Evolutionary conservation across 768 basidiomycete species (phyloP).

Genomic region (Clitopilus passeckerianus): DNA sequence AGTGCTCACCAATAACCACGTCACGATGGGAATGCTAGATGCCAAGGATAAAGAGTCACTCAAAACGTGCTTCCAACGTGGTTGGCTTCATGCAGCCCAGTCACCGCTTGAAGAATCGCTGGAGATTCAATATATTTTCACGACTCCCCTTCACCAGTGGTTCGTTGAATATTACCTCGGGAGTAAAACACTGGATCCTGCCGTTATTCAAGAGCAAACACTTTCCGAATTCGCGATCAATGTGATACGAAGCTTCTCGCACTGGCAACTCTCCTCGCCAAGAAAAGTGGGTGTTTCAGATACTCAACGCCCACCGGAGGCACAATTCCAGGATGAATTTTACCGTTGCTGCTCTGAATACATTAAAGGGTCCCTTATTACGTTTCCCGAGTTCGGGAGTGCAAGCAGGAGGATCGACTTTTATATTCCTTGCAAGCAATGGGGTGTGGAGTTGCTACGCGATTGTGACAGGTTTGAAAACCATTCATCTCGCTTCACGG

Average conservation of each 20-base stretch:
- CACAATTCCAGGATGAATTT: conserved; percentile 14
- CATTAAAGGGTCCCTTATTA: conserved; percentile 10
- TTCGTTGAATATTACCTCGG: conserved; percentile 12
- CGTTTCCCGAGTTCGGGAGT: conserved; percentile 12
- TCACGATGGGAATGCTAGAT: conserved; percentile 1
- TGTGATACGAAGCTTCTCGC: conserved; percentile 9
- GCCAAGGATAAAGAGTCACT: not conserved
- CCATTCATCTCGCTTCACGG: conserved; percentile 5
- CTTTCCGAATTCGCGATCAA: conserved; percentile 4
- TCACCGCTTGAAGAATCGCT: not conserved
- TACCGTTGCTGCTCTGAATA: conserved; percentile 7
- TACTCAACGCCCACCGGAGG: conserved; percentile 10
- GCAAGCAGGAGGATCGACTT: conserved; percentile 9
- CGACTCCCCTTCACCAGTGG: conserved; percentile 11
- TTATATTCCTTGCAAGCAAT: conserved; percentile 12
- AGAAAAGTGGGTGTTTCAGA: conserved; percentile 5
- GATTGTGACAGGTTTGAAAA: conserved; percentile 7
- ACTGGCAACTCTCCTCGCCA: conserved; percentile 4
- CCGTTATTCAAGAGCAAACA: not conserved
- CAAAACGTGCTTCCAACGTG: conserved; percentile 1
- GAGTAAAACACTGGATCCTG: not conserved
- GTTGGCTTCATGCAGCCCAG: conserved; percentile 5
- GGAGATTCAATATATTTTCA: conserved; percentile 8
- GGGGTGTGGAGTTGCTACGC: conserved; percentile 12
- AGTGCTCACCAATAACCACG: conserved; percentile 1